phyloP scores from a whole-genome alignment of 805 yeast species.

The Debaryomyces castellii region DNA sequence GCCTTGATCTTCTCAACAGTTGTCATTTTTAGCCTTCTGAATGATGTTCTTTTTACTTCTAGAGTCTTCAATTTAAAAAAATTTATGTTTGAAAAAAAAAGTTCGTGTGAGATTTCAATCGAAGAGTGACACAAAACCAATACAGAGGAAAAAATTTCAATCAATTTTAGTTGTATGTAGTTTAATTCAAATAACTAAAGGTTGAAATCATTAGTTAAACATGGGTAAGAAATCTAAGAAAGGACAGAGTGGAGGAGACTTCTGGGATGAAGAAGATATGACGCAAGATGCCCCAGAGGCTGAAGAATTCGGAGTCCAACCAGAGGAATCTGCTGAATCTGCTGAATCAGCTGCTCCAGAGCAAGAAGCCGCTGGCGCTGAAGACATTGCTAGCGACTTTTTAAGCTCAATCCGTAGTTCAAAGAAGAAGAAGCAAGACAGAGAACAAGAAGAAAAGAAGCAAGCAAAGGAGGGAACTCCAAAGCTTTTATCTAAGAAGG shows the following conservation, averaged over 20 bases:
- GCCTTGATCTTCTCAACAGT: constrained; percentile 67
- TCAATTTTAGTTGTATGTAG: too few relatives aligned
- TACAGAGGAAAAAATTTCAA: constrained; percentile 13
- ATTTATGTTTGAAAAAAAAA: constrained; percentile 6
- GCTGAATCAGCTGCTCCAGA: constrained; percentile 13
- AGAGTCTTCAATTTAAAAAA: neutral
- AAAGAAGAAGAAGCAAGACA: constrained; percentile 72
- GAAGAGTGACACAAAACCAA: constrained; percentile 6
- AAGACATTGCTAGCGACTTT: constrained; percentile 58
- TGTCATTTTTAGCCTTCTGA: constrained; percentile 26
- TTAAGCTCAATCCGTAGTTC: constrained; percentile 80
- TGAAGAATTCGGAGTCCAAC: constrained; percentile 29
- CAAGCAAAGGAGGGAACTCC: constrained; percentile 56
- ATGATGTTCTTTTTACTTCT: neutral
- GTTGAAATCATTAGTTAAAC: constrained; percentile 8
- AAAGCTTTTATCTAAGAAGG: constrained; percentile 85
- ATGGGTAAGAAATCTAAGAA: constrained; percentile 65
- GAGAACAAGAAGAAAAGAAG: constrained; percentile 60
- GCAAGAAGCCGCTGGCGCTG: constrained; percentile 39
- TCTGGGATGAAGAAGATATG: constrained; percentile 77
- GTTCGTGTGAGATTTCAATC: constrained; percentile 13
- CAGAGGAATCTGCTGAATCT: constrained; percentile 14
- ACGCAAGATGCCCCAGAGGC: constrained; percentile 34
- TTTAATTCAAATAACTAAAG: neutral
- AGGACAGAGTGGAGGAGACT: constrained; percentile 61